These are phyloP conservation scores for Suillus americanus DNA, from an alignment of 768 basidiomycete species.

Conservation along the genomic window DNA sequence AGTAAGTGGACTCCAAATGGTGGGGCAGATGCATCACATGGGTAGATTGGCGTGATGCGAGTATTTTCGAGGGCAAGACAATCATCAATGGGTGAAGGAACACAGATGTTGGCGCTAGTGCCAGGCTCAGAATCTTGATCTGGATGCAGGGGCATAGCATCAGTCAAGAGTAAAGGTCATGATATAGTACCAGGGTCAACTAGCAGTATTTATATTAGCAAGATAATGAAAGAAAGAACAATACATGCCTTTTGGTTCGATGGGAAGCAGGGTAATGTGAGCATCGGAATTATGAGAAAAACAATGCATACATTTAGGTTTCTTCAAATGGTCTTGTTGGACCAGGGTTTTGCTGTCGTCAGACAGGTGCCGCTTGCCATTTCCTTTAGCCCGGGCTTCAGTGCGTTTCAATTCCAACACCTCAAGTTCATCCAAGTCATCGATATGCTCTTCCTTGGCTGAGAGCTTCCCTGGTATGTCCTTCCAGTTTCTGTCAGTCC, in stretches of 20 bases:
- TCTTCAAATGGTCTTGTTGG: neutral
- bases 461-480: neutral
- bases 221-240: neutral
- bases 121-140: too few relatives aligned
- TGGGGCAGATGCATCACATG: neutral
- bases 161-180: too few relatives aligned
- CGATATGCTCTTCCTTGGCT: neutral
- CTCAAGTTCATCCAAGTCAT: neutral
- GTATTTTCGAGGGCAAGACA: too few relatives aligned
- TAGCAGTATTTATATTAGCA: too few relatives aligned
- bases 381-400: neutral
- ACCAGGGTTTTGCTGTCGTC: neutral
- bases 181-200: too few relatives aligned
- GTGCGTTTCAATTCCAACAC: neutral
- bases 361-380: neutral
- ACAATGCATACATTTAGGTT: neutral
- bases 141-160: too few relatives aligned
- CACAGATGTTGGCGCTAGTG: too few relatives aligned
- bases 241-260: neutral
- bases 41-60: neutral
- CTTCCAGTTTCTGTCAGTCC: neutral
- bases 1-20: neutral
- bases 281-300: neutral
- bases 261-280: neutral
- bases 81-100: neutral